Evolutionary conservation across 1,139 yeast species (phyloP), one percentile per base, ranked within the genome.

Genomic region (Scheffersomyces insectosa): DNA sequence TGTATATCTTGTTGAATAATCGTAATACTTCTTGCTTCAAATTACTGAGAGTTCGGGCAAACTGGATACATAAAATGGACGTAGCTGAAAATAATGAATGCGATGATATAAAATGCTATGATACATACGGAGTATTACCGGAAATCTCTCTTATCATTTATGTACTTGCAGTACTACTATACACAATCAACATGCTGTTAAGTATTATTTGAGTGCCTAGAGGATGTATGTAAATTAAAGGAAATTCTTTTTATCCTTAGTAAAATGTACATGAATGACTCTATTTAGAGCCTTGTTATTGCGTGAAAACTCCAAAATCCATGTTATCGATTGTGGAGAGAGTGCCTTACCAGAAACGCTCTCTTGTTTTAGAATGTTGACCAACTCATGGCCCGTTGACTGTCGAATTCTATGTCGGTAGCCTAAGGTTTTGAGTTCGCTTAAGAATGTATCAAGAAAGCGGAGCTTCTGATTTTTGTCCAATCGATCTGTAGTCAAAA

Each of bases 391-490:
- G 2, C 46, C 49, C 1, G 50, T 43, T 5, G 40, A 38, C 36
- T 52, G 55, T 6, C 54, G 47, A 6, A 62, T 40, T 14, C 46
- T 47, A 43, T 57, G 56, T 12, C 52, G 47, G 43, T 61, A 62
- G 3, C 64, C 63, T 14, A 56, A 41, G 8, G 40, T 43, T 8
- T 43, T 42, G 36, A 62, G 45, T 28, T 46, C 49, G 3, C 40
- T 31, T 28, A 63, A 49, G 42, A 68, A 65, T 6, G 40, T 33
- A n/a, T 54, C 54, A 29, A 66, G 51, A 6, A 52, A 37, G 8
- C 43, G 43, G n/a, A 67, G 39, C 40, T 52, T 55, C 10, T 54
- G 53, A 31, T 51, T 48, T 5, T 51, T 45, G 2, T 42, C 42
- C 32, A 63, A 47, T 3, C 34, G 44, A 5, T 41, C 36, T 11